Base-by-base conservation (phyloP, 805 yeast species). In the Myxozyma lipomycoides region DNA sequence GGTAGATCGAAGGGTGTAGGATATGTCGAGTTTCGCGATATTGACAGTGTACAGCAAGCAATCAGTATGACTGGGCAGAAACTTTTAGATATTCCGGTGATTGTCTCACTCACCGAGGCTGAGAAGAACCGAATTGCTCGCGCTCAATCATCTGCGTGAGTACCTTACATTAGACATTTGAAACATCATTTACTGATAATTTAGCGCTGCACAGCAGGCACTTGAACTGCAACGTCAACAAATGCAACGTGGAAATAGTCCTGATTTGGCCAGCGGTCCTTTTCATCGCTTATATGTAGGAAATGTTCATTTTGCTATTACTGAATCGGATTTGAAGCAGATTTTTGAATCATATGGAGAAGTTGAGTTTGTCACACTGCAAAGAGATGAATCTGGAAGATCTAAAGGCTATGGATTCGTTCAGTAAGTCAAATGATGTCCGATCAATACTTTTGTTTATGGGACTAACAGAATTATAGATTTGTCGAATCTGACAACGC, bases 371-470 rank as follows among this genome's bases (percentile, higher is more conserved):
- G 95, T 88, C 1, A 93, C 85, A 65, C 74, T 89, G 62, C 96
- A 95, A 3, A 68, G 85, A 44, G 96, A 89, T 62, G 78, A 93
- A 68, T 84, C 88, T 0, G 93, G 95, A 3, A 77, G 82, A 58
- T 86, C 95, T 1, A 88, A 89, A 67, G 96, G 96, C 1, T 88
- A 84, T 67, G 93, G 88, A 0, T 87, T 87, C 62, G 75, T 87
- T 15, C 82, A 83, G 67, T 88, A 56, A 30, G 62, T 46, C n/a
- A 30, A 15, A 7, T 10, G 19, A 25, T 25, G 62, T 46, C 23
- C 40, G 28, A 10, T 23, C n/a, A n/a, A n/a, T n/a, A n/a, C n/a
- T n/a, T n/a, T n/a, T n/a, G n/a, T n/a, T n/a, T n/a, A n/a, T n/a
- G n/a, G n/a, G n/a, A n/a, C n/a, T n/a, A n/a, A n/a, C n/a, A n/a